Conservation (phyloP, 1,139 yeast species). For the Wickerhamiella infanticola region DNA sequence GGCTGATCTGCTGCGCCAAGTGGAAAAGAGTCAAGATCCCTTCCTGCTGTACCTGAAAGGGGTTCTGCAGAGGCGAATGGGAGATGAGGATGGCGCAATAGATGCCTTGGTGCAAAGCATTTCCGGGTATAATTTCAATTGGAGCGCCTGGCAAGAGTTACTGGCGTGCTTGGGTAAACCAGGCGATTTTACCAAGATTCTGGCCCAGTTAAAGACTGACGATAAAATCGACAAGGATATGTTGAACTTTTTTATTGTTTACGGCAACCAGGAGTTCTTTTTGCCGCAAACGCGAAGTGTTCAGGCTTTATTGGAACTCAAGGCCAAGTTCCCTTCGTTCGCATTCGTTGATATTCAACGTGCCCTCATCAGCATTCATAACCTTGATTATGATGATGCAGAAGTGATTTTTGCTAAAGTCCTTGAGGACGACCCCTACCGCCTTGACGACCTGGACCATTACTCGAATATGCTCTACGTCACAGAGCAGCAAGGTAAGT, state of each 20-base stretch:
- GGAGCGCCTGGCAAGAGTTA: constrained; percentile 90
- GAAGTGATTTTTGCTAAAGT: constrained; percentile 67
- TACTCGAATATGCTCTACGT: constrained; percentile 90
- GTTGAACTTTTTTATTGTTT: constrained; percentile 17
- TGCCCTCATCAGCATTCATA: constrained; percentile 68
- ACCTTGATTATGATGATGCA: constrained; percentile 65
- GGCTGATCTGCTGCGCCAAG: constrained; percentile 21
- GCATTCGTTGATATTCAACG: constrained; percentile 63
- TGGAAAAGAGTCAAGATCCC: constrained; percentile 30
- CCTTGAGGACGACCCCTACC: constrained; percentile 60
- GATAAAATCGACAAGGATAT: background rate
- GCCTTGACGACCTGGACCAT: constrained; percentile 80
- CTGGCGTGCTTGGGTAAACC: constrained; percentile 36
- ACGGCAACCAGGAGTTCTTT: constrained; percentile 63
- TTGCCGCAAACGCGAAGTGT: constrained; percentile 33
- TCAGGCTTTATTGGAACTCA: background rate
- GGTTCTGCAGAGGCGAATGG: constrained; percentile 45
- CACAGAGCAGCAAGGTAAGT: constrained; percentile 73
- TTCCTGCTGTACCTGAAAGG: constrained; percentile 53
- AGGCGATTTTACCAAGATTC: constrained; percentile 12
- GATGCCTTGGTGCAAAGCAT: constrained; percentile 43
- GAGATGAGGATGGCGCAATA: constrained; percentile 45
- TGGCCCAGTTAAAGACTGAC: constrained; percentile 15
- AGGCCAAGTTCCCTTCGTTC: constrained; percentile 47
- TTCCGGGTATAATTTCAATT: constrained; percentile 59